Base-by-base conservation (phyloP, 1,284 basidiomycete genomes). In the Fomitopsis palustris region DNA sequence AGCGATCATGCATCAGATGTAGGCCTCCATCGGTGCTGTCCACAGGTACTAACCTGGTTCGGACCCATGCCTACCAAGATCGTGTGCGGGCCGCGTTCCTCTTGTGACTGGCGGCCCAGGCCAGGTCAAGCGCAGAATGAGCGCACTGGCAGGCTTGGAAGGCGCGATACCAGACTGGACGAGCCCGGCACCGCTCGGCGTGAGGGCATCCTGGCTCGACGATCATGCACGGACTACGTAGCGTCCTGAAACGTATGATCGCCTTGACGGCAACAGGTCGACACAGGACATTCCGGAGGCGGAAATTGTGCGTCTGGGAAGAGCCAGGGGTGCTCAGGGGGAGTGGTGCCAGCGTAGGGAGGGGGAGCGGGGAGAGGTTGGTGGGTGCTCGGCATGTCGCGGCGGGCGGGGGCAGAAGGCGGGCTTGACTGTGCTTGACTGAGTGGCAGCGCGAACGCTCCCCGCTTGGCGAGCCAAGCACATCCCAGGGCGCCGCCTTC, bases 381-480 rank as follows among this genome's bases (percentile, higher is more conserved):
- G 16, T 37, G 35, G 12, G 31, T 33, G 31, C 6, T 33, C 31
- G 31, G 12, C 31, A 33, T 33, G 31, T 6, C 31, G 31, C 31
- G 31, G 31, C 31, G 31, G 12, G 35, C 35, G 35, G 35, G 35
- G 8, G 35, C 8, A 37, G 35, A 37, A 37, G 35, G 35, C 35
- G 35, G 35, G 35, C 12, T 8, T 33, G 31, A 33, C 31, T 19
- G 21, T 10, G 45, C 45, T 14, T 8, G 25, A 10, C 31, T 33
- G 31, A 10, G 12, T 33, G 31, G 6, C 31, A 43, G 41, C 23
- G n/a, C 47, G 9, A 8, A 37, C 53, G 2, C 6, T 23, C 23
- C 38, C 39, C 29, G 39, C 54, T 59, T 59, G 58, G 58, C 58
- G 4, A 10, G 58, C 58, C 58, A 59, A 59, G 58, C 58, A 10